Percentiles rank a stretch among this genome's conserved stretches.
phyloP scores from a whole-genome alignment of 208 protist genomes.

The Entamoeba histolytica region DNA sequence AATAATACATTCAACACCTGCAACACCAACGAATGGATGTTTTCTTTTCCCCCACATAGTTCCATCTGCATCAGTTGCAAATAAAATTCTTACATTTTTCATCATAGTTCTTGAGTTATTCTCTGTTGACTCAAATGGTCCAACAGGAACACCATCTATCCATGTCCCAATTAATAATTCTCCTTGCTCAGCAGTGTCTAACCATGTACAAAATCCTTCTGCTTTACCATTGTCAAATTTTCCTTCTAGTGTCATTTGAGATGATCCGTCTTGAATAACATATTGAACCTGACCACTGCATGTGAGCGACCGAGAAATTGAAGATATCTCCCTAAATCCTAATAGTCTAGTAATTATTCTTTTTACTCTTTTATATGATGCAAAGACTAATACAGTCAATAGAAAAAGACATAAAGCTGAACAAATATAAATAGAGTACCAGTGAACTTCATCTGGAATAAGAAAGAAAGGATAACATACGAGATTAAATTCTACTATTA shows the following conservation, averaged over 20 bases:
- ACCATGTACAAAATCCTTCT: not conserved
- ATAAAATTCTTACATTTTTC: not conserved
- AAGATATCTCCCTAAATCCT: not conserved
- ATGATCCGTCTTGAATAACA: not conserved
- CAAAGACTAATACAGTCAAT: not conserved
- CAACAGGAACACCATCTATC: not conserved
- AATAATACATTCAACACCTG: not conserved
- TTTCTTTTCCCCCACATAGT: not conserved
- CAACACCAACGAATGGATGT: not conserved
- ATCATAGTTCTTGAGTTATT: not conserved
- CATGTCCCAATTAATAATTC: not conserved
- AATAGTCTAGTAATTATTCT: not conserved
- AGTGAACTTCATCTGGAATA: not conserved
- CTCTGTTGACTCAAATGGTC: not conserved
- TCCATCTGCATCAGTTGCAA: not conserved
- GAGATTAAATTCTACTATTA: not conserved
- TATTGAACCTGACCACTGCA: not conserved
- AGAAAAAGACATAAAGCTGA: not conserved
- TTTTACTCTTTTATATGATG: not conserved
- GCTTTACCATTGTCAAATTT: not conserved
- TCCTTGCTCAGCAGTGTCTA: not conserved
- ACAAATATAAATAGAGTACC: not conserved
- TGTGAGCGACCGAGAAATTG: not conserved
- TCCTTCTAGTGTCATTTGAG: not conserved
- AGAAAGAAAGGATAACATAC: not conserved